Evolutionary conservation across 345 rosid genomes (phyloP), one percentile per base, ranked within the genome.

Genomic region (Hibiscus syriacus): DNA sequence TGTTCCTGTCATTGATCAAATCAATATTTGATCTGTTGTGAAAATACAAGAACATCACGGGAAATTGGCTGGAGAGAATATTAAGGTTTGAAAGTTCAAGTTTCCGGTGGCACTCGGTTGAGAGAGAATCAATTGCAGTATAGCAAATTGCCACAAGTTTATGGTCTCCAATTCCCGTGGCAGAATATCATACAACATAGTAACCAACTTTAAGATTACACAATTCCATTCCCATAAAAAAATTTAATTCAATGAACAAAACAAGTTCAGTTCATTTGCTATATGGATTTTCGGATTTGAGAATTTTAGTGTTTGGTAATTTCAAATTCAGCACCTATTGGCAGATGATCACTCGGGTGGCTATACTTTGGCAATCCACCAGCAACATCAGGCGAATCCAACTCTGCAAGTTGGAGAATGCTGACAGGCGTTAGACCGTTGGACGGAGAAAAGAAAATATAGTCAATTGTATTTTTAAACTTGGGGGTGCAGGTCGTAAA

Each of bases 261-360:
- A 14, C 14, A 27, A 46, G 43, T 63, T 17, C 67, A n/a, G 20
- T 26, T 20, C 10, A 9, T 48, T 27, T n/a, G 29, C 27, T 41
- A 11, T 19, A 2, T 3, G 14, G 43, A 34, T n/a, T n/a, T n/a
- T n/a, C n/a, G n/a, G n/a, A n/a, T n/a, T 43, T 29, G 60, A 76
- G 72, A 63, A 71, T 72, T 80, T 68, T 79, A 82, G n/a, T 38
- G 68, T 55, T 32, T 58, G 61, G 48, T 9, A 43, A 94, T 74
- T 80, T 85, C 86, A 75, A 91, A 91, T 76, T 87, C 92, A 17
- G 92, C 91, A 48, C 97, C 97, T 30, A 94, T 86, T 0, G 97
- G 99, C 67, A 94, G 72, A 83, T 94, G 99, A 74, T 94, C 97
- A 43, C 99, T 94, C 4, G 99, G 97, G 79, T 94, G 95, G 77